Evolutionary conservation across 768 basidiomycete genomes (phyloP).

Genomic region (Boletus rex-veris): DNA sequence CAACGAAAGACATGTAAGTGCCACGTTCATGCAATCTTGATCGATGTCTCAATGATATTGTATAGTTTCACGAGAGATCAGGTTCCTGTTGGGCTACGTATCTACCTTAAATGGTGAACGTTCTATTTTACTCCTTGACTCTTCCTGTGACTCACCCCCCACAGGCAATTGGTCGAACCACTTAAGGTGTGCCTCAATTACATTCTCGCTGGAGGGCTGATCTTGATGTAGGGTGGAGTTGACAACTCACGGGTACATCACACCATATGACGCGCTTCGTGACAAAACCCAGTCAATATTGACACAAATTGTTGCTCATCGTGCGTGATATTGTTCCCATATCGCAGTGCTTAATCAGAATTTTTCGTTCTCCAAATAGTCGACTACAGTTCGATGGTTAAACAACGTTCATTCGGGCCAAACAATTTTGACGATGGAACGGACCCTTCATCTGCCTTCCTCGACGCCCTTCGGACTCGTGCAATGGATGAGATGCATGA

Average conservation of each 20-base stretch:
- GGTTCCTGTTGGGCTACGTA: constrained; percentile 78
- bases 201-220: constrained; percentile 32
- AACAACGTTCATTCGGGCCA: constrained; percentile 75
- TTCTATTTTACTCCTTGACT: not conserved
- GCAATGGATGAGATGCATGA: constrained; percentile 86
- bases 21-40: not conserved
- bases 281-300: constrained; percentile 87
- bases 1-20: constrained; percentile 79
- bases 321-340: constrained; percentile 36
- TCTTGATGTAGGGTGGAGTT: constrained; percentile 47
- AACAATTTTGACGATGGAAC: constrained; percentile 68
- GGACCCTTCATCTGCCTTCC: constrained; percentile 71
- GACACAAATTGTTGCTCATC: constrained; percentile 81
- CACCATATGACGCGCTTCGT: constrained; percentile 71
- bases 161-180: constrained; percentile 49
- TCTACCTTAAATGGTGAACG: constrained; percentile 75
- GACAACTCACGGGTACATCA: constrained; percentile 79
- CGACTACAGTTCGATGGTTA: constrained; percentile 63
- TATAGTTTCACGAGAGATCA: constrained; percentile 79
- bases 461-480: constrained; percentile 75
- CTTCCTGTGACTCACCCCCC: not conserved
- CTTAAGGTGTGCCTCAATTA: constrained; percentile 35
- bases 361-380: constrained; percentile 26
- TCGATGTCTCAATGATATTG: not conserved
- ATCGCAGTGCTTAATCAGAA: not conserved